Evolutionary conservation across 2,329 filamentous ascomycete genomes (phyloP), one percentile per base, ranked within the genome.

Genomic region (Leptographium wingfieldii): DNA sequence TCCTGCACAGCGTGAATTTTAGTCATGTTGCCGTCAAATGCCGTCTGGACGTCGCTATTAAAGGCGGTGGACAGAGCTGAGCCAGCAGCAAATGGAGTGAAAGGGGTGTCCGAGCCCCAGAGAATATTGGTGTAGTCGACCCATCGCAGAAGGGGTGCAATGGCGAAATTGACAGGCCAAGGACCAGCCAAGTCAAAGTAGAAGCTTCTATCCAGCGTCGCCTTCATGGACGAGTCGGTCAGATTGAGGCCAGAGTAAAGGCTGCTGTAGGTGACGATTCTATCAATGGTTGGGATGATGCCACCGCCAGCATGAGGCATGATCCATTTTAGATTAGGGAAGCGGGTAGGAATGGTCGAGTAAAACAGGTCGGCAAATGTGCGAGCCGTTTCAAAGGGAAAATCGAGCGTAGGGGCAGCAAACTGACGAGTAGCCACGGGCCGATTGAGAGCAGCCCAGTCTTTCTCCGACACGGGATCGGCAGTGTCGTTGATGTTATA

Each of bases 211-310:
- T 58, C 40, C 0, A 68, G 60, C 3, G 60, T 64, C 1, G 54
- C 60, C 14, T 59, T 64, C 53, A 68, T 29, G 1, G 43, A 56
- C 1, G 82, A 77, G 4, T 62, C 65, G 1, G 66, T 69, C 2
- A 64, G 46, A 22, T 62, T 67, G 12, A 46, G 69, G 66, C n/a
- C 43, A 6, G 60, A 38, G 31, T 57, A 59, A 6, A 59, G 40
- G 46, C 22, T 40, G 48, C 48, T 49, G 51, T 31, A 59, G 25
- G 25, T 33, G 3, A 55, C 25, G 38, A 61, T 40, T 14, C 60
- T 54, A 40, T 61, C 57, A 1, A 61, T 48, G 27, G 49, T 53
- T 4, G 57, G 6, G 2, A 57, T 27, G 14, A 61, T 10, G 2
- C 43, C 60, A 5, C 60, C 60, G 35, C 60, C 60, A n/a, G 40